Evolutionary conservation across 441 rosid genomes (phyloP).

Genomic region (Croton laevigatus): DNA sequence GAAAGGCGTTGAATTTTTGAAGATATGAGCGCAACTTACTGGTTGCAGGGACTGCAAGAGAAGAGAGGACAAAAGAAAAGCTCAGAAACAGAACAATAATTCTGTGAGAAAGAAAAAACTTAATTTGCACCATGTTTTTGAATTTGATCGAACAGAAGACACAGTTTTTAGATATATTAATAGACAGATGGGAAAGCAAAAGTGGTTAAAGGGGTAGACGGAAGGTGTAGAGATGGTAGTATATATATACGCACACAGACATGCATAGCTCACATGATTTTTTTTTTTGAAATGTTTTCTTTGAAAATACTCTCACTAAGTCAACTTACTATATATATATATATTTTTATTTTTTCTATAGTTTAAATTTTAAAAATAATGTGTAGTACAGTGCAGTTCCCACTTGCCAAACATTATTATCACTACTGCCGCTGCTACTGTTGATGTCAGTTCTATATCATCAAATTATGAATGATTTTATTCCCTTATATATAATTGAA

Average conservation of each 20-base stretch:
- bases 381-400: conserved; percentile 33
- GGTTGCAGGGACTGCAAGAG: conserved; percentile 44
- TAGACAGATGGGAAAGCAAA: not conserved
- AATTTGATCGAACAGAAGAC: not conserved
- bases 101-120: conserved; percentile 10
- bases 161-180: not conserved
- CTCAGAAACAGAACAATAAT: conserved; percentile 36
- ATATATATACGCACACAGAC: conserved; percentile 18
- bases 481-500: not conserved
- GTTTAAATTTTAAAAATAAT: conserved; percentile 7
- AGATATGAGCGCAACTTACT: conserved; percentile 29
- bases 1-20: not conserved
- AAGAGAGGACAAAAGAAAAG: conserved; percentile 36
- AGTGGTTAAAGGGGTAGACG: conserved; percentile 1
- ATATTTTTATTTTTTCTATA: not conserved
- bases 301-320: conserved; percentile 19
- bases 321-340: conserved; percentile 37
- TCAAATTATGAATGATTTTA: conserved; percentile 5
- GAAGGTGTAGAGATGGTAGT: conserved; percentile 16
- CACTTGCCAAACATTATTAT: conserved; percentile 35
- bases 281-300: not conserved
- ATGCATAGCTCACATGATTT: not conserved
- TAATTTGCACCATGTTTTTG: conserved; percentile 4
- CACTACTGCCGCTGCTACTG: not conserved
- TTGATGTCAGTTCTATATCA: conserved; percentile 25